Conservation (phyloP, 495 filamentous ascomycete species). For the Aspergillus diversus region DNA sequence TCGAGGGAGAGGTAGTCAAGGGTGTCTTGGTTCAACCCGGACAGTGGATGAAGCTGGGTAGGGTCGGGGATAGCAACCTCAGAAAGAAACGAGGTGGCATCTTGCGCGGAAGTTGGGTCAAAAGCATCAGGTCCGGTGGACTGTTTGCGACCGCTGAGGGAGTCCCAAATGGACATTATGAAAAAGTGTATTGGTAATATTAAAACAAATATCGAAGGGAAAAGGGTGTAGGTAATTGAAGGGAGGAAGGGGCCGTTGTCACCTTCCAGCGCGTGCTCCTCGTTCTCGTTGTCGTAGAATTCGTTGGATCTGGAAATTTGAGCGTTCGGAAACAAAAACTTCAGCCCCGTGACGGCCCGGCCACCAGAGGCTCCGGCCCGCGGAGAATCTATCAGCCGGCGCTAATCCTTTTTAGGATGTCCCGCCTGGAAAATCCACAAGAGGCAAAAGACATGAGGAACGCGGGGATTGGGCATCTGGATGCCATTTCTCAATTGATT, state of each 20-base stretch:
- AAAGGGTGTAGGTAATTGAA: constrained; percentile 25
- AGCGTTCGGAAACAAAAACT: constrained; percentile 45
- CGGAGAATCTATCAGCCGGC: constrained; percentile 34
- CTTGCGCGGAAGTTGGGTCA: constrained; percentile 70
- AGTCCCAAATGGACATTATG: constrained; percentile 84
- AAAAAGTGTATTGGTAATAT: constrained; percentile 26
- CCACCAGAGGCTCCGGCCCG: constrained; percentile 1
- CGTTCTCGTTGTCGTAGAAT: constrained; percentile 2
- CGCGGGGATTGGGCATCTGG: constrained; percentile 24
- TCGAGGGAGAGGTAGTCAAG: constrained; percentile 94
- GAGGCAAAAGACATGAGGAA: constrained; percentile 23
- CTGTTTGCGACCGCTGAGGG: constrained; percentile 80
- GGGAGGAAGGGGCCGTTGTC: constrained; percentile 26
- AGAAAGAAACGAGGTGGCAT: constrained; percentile 80
- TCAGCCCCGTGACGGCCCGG: constrained; percentile 45
- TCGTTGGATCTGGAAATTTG: constrained; percentile 17
- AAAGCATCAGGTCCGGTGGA: constrained; percentile 59
- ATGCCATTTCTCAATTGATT: constrained; percentile 15
- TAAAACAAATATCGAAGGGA: constrained; percentile 31
- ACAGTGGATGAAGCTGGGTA: constrained; percentile 86
- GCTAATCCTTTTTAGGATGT: constrained; percentile 32
- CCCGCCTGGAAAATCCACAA: constrained; percentile 37
- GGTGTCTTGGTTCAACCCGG: constrained; percentile 86
- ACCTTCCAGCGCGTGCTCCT: constrained; percentile 27
- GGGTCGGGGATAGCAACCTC: constrained; percentile 76